phyloP scores from a whole-genome alignment of 2,329 filamentous ascomycete species.

The Arthrobotrys conoides region DNA sequence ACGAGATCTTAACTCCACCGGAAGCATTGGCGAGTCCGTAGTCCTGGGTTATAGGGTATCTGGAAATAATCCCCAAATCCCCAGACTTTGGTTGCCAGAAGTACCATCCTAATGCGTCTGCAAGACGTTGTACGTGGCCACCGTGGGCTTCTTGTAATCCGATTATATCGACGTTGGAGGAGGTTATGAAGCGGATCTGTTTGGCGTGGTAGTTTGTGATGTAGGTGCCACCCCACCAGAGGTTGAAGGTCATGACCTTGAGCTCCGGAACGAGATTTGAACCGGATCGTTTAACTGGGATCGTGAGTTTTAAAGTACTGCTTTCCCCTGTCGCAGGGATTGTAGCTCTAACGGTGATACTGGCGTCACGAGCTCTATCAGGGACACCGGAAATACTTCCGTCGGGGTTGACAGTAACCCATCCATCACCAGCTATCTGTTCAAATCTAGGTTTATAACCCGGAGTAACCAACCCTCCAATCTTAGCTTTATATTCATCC shows the following conservation, averaged over 20 bases:
- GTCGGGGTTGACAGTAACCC: conserved; percentile 66
- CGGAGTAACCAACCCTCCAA: conserved; percentile 66
- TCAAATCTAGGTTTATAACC: conserved; percentile 65
- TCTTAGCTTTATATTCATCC: conserved; percentile 65
- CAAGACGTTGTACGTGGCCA: conserved; percentile 66
- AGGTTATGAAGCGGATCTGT: conserved; percentile 67
- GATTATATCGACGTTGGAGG: conserved; percentile 66
- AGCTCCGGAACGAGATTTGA: conserved; percentile 65
- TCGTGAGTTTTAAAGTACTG: conserved; percentile 64
- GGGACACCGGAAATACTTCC: conserved; percentile 67
- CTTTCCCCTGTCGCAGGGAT: conserved; percentile 63
- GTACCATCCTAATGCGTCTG: conserved; percentile 68
- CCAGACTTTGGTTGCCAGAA: conserved; percentile 65
- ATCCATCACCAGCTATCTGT: conserved; percentile 64
- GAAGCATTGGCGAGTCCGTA: conserved; percentile 64
- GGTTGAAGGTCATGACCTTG: conserved; percentile 67
- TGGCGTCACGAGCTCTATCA: conserved; percentile 50
- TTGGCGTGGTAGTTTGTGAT: conserved; percentile 67
- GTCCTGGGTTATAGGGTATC: conserved; percentile 67
- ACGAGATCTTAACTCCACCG: conserved; percentile 66
- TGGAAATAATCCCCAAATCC: conserved; percentile 66
- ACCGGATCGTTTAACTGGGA: conserved; percentile 65
- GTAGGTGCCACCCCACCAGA: conserved; percentile 67
- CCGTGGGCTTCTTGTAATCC: conserved; percentile 67
- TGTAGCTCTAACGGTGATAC: conserved; percentile 65